Percentiles rank a stretch among this genome's conserved stretches.
These are phyloP conservation scores for Monilinia aucupariae DNA, from an alignment of 2,329 filamentous ascomycete species.

Conservation along the genomic window DNA sequence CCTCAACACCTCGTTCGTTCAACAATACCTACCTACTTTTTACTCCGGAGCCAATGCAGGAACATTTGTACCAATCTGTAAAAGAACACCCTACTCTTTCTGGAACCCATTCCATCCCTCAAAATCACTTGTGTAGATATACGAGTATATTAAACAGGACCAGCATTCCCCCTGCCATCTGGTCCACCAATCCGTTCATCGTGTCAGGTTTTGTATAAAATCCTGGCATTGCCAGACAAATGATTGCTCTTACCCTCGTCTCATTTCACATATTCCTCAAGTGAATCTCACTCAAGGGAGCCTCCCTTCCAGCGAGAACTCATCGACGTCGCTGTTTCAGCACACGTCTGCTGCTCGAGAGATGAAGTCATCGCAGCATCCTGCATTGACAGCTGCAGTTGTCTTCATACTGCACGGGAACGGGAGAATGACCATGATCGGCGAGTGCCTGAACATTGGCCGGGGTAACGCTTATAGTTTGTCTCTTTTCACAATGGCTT, in stretches of 20 bases:
- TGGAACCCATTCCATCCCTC: neutral
- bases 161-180: neutral
- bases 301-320: slow-evolving; percentile 41
- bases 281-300: slow-evolving; percentile 44
- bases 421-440: slow-evolving; percentile 38
- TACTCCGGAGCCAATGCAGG: neutral
- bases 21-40: neutral
- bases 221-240: slow-evolving; percentile 36
- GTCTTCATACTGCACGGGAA: slow-evolving; percentile 47
- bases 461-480: slow-evolving; percentile 33
- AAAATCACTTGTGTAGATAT: neutral
- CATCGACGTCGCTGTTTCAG: slow-evolving; percentile 42
- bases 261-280: slow-evolving; percentile 42
- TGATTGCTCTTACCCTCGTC: slow-evolving; percentile 38
- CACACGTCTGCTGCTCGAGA: slow-evolving; percentile 42
- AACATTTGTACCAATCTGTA: neutral
- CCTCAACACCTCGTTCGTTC: neutral
- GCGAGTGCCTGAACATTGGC: slow-evolving; percentile 38
- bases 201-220: neutral
- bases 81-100: slow-evolving; percentile 16
- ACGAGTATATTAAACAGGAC: neutral
- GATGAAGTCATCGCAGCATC: slow-evolving; percentile 43
- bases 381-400: slow-evolving; percentile 39
- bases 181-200: neutral
- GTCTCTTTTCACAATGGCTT: slow-evolving; percentile 45